phyloP scores from a whole-genome alignment of 768 basidiomycete genomes.

The Lactifluus rugatus region DNA sequence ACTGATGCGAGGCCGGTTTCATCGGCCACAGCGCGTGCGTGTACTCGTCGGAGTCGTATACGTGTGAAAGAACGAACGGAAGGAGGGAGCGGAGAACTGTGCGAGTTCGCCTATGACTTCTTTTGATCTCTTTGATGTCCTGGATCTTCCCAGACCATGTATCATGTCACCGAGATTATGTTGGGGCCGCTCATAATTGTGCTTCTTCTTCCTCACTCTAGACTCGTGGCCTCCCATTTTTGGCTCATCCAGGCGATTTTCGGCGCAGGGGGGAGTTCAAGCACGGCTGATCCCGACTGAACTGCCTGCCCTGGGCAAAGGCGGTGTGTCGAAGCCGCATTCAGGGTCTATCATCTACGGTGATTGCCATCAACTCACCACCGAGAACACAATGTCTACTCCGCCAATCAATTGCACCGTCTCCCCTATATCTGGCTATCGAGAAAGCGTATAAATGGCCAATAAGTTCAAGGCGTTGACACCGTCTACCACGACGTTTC shows the following conservation, averaged over 20 bases:
- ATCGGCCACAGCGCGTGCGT: not conserved
- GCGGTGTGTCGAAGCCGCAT: not conserved
- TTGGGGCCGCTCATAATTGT: not conserved
- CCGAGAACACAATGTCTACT: not conserved
- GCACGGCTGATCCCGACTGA: not conserved
- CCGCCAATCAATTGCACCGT: not conserved
- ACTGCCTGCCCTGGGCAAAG: not conserved
- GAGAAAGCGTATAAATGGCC: slow-evolving; percentile 7
- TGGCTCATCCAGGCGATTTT: not conserved
- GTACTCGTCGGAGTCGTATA: slow-evolving; percentile 2
- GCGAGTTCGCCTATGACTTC: not conserved
- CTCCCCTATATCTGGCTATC: slow-evolving; percentile 1
- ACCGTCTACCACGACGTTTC: not conserved
- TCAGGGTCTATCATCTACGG: not conserved
- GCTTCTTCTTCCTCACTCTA: not conserved
- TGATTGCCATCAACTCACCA: not conserved
- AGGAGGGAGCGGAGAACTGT: not conserved
- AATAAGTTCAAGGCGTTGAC: not conserved
- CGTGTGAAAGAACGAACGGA: not conserved
- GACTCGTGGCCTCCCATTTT: not conserved
- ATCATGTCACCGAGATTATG: not conserved
- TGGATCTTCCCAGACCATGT: not conserved
- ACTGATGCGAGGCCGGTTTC: not conserved
- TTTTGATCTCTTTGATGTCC: not conserved
- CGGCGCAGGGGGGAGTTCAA: not conserved